Conservation (phyloP, 2,329 filamentous ascomycete species). For the Neonectria coccinea region DNA sequence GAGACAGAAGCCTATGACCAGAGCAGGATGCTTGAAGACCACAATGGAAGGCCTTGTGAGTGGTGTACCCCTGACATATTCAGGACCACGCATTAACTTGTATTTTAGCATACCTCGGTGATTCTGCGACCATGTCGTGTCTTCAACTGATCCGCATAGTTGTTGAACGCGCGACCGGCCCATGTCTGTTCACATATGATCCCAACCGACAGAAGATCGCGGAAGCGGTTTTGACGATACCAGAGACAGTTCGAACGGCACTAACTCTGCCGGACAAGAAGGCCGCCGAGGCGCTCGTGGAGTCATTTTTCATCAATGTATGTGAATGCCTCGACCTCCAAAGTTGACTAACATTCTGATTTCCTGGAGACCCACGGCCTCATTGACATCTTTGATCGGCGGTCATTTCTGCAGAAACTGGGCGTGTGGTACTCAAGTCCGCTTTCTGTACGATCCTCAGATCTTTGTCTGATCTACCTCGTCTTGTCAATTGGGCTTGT, state of each 20-base stretch:
- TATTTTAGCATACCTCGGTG: conserved; percentile 68
- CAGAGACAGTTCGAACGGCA: background rate
- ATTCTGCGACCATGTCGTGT: conserved; percentile 71
- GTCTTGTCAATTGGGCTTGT: conserved; percentile 73
- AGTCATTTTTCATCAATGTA: conserved; percentile 71
- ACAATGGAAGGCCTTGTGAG: conserved; percentile 67
- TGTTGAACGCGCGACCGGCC: conserved; percentile 65
- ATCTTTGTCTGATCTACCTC: conserved; percentile 70
- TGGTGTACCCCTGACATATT: conserved; percentile 26
- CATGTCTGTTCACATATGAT: conserved; percentile 69
- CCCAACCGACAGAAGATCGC: conserved; percentile 66
- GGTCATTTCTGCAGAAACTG: conserved; percentile 61
- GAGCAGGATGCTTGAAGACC: conserved; percentile 70
- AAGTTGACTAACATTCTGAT: background rate
- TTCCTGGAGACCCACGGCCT: conserved; percentile 66
- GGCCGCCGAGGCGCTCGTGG: conserved; percentile 59
- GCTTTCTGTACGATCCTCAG: conserved; percentile 60
- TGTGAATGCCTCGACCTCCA: conserved; percentile 31
- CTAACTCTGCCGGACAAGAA: conserved; percentile 62
- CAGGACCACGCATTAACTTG: conserved; percentile 29
- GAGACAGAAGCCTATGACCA: conserved; percentile 67
- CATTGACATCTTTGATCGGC: conserved; percentile 68
- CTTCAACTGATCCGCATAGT: conserved; percentile 71
- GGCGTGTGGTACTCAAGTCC: conserved; percentile 67
- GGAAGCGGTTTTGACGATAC: background rate